Percentiles rank a stretch among this genome's conserved stretches.
Conservation (phyloP, 2,329 filamentous ascomycete species). For the Fonsecaea nubica region DNA sequence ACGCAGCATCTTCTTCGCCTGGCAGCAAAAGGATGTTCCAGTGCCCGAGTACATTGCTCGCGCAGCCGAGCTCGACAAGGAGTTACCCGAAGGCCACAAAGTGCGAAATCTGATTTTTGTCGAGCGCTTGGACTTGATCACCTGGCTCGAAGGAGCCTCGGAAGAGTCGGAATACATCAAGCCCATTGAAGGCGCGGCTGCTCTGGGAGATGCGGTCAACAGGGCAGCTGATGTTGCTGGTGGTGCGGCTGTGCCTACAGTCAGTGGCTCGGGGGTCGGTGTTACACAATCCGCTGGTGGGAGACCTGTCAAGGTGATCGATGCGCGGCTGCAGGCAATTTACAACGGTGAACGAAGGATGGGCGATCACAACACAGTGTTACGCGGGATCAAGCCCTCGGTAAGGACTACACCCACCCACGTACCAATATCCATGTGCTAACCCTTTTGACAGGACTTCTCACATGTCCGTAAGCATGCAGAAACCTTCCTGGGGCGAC, state of each 20-base stretch:
- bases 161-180: constrained; percentile 94
- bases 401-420: constrained; percentile 65
- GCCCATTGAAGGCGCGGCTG: constrained; percentile 70
- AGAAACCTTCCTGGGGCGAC: constrained; percentile 71
- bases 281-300: constrained; percentile 42
- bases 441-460: constrained; percentile 73
- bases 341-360: constrained; percentile 90
- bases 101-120: constrained; percentile 91
- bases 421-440: constrained; percentile 14
- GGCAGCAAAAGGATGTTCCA: constrained; percentile 87
- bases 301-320: constrained; percentile 71
- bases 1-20: constrained; percentile 94
- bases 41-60: constrained; percentile 91
- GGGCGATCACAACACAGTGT: constrained; percentile 87
- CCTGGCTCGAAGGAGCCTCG: constrained; percentile 88
- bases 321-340: constrained; percentile 83
- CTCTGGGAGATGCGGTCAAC: constrained; percentile 52
- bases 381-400: constrained; percentile 86
- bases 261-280: constrained; percentile 52
- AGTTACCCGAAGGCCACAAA: constrained; percentile 66
- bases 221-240: constrained; percentile 58
- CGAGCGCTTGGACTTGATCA: constrained; percentile 87
- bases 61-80: constrained; percentile 79
- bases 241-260: constrained; percentile 53
- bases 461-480: constrained; percentile 89